phyloP scores from a whole-genome alignment of 805 yeast genomes.

The Saccharomycopsis babjevae region DNA sequence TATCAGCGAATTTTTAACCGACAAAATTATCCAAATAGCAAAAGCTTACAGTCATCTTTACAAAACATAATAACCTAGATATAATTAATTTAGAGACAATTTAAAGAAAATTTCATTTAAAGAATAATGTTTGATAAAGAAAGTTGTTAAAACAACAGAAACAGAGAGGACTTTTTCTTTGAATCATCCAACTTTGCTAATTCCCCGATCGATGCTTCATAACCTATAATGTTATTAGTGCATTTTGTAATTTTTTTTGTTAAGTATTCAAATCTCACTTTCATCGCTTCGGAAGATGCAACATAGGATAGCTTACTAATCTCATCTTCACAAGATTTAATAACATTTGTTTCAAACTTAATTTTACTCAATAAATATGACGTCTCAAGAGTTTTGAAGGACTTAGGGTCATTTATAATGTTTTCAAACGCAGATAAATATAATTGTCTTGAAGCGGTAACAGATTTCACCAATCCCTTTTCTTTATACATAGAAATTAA shows the following conservation, averaged over 20 bases:
- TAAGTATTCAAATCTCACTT: slow-evolving; percentile 54
- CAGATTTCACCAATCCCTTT: slow-evolving; percentile 59
- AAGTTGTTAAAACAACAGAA: neutral
- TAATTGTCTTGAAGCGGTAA: slow-evolving; percentile 77
- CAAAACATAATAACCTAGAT: neutral
- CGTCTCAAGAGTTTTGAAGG: slow-evolving; percentile 55
- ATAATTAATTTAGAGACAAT: no score
- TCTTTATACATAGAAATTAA: slow-evolving; percentile 61
- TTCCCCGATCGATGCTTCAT: slow-evolving; percentile 36
- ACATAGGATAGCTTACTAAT: slow-evolving; percentile 45
- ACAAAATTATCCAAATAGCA: neutral
- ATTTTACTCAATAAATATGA: slow-evolving; percentile 46
- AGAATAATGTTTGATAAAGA: no score
- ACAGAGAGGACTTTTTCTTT: slow-evolving; percentile 1
- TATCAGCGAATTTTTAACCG: no score
- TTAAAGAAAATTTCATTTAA: no score
- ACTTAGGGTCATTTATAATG: slow-evolving; percentile 45
- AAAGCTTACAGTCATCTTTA: neutral
- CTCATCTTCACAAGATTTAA: slow-evolving; percentile 62
- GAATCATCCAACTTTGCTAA: slow-evolving; percentile 16
- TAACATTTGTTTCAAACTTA: slow-evolving; percentile 49
- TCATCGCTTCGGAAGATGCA: slow-evolving; percentile 43
- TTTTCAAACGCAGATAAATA: slow-evolving; percentile 68
- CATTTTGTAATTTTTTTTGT: slow-evolving; percentile 55
- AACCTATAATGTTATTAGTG: slow-evolving; percentile 38